A percentile compares a stretch with the other conserved stretches of the same genome.
Evolutionary conservation across 306 rosid species (phyloP).

Genomic region (Cicer yamashitae): DNA sequence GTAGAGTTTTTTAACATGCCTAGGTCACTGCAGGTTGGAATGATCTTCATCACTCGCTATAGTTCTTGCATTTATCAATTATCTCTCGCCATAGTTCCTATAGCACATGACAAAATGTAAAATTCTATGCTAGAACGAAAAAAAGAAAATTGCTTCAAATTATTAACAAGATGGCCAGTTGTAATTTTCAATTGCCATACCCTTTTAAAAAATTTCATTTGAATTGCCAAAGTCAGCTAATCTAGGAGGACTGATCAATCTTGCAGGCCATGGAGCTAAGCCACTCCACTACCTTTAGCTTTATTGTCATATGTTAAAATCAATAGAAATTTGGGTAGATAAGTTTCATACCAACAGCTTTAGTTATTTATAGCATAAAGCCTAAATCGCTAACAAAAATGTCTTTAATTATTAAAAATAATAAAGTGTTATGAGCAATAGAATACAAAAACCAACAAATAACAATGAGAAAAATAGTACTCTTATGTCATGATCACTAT

Average conservation of each 20-base stretch:
- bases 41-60: too few species aligned
- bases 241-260: slow-evolving; percentile 85
- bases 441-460: too few species aligned
- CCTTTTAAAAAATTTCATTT: slow-evolving; percentile 79
- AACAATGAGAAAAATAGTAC: too few species aligned
- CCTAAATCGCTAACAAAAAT: too few species aligned
- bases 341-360: too few species aligned
- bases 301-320: slow-evolving; percentile 65
- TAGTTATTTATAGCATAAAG: too few species aligned
- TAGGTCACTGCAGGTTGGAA: too few species aligned
- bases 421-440: too few species aligned
- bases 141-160: neutral
- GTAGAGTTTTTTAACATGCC: too few species aligned
- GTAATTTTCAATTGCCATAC: slow-evolving; percentile 62
- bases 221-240: slow-evolving; percentile 91
- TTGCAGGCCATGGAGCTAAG: slow-evolving; percentile 93
- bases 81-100: slow-evolving; percentile 82
- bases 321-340: too few species aligned
- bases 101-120: slow-evolving; percentile 40
- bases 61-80: slow-evolving; percentile 83
- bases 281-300: slow-evolving; percentile 73
- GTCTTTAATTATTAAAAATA: too few species aligned
- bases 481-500: too few species aligned
- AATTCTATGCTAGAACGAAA: neutral
- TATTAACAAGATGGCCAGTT: slow-evolving; percentile 33